Base-by-base conservation (phyloP, 108 stramenopile species). In the Phaeodactylum tricornutum region DNA sequence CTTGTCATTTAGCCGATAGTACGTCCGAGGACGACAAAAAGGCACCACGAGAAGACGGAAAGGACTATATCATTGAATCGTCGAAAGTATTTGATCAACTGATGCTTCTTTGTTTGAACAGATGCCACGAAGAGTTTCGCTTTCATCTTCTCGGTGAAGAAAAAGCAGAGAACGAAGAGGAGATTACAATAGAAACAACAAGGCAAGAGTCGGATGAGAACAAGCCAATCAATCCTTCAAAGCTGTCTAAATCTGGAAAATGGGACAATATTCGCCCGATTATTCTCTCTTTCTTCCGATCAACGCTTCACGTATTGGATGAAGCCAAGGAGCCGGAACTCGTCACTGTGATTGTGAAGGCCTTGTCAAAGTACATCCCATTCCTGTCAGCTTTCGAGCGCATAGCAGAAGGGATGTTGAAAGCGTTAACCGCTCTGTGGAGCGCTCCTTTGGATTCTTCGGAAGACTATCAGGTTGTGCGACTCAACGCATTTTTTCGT, bases 401-500 rank as follows among this genome's bases (percentile, higher is more conserved):
- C 0, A 50, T 93, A 15, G 72, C 89, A 16, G 80, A 79, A 47
- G 36, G 54, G 15, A 51, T 81, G 60, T 55, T 94, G 23, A 92
- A 85, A 50, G 53, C 72, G 7, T 62, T 89, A 28, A 76, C 81
- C 2, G 61, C 51, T 24, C 64, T 89, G 9, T 96, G 95, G 95
- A 64, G 66, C 30, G 75, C 86, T 17, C 67, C 84, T 17, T 61
- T 81, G 15, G 83, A 88, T 63, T 41, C 83, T 1, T 76, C 79
- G 19, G 73, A 79, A 57, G 80, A 81, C 19, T 79, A 79, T 64
- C 78, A 92, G 59, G 70, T 72, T 5, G 92, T 93, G 23, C 79
- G 95, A 12, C 52, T 96, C 26, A 69, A 87, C 46, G 73, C 91
- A 12, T 96, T 96, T 57, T 59, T 96, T 15, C 84, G 94, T 11